These are phyloP conservation scores for Azolla pinnata DNA, from an alignment of 75 land plant species.

Conservation along the genomic window DNA sequence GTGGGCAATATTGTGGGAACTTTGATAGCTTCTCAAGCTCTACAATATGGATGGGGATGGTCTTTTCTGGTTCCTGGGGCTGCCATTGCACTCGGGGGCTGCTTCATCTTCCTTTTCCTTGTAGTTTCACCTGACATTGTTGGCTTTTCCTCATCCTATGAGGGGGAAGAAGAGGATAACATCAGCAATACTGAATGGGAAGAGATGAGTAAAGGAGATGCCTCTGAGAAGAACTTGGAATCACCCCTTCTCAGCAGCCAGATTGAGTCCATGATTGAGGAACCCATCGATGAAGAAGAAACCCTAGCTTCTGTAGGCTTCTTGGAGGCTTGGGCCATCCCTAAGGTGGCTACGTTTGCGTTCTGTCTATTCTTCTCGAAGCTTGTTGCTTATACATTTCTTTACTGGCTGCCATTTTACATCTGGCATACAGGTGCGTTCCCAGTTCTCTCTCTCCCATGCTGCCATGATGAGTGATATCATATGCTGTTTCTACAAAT, in stretches of 20 bases:
- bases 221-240: no score
- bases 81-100: conserved; percentile 11
- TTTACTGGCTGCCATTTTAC: conserved; percentile 48
- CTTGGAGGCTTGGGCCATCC: conserved; percentile 42
- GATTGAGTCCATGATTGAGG: neutral
- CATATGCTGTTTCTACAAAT: no score
- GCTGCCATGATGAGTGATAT: no score
- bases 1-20: conserved; percentile 28
- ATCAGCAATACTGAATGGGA: no score
- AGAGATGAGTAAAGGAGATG: no score
- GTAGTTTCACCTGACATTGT: conserved; percentile 27
- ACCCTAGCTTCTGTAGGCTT: conserved; percentile 27
- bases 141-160: conserved; percentile 16
- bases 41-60: conserved; percentile 36
- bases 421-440: conserved; percentile 33
- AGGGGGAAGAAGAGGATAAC: no score
- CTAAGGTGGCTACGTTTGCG: conserved; percentile 47
- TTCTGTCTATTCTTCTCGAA: conserved; percentile 44
- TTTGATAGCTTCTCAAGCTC: conserved; percentile 18
- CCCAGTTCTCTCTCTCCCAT: no score
- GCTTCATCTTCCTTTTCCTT: conserved; percentile 18
- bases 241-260: no score
- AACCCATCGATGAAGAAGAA: neutral
- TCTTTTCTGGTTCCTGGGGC: conserved; percentile 25
- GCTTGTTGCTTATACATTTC: conserved; percentile 52